Conservation (phyloP, 1,284 basidiomycete species). For the Ganoderma meredithae region DNA sequence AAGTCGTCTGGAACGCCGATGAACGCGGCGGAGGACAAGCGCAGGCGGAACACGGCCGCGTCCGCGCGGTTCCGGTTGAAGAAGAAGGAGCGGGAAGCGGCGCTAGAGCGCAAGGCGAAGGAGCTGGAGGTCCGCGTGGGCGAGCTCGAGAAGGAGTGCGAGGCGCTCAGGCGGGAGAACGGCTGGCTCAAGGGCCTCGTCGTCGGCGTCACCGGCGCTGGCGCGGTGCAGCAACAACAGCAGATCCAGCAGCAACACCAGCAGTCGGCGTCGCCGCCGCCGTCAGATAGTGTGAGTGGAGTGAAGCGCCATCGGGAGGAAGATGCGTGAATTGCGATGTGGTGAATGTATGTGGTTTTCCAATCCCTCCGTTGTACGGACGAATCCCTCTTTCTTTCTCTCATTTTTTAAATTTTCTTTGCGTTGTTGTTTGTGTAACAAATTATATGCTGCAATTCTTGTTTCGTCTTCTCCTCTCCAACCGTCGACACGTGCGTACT, state of each 20-base stretch:
- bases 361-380: neutral
- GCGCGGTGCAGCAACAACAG: slow-evolving; percentile 42
- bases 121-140: slow-evolving; percentile 87
- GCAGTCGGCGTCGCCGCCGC: slow-evolving; percentile 6
- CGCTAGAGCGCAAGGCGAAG: slow-evolving; percentile 88
- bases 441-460: slow-evolving; percentile 6
- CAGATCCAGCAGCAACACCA: slow-evolving; percentile 20
- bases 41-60: slow-evolving; percentile 94
- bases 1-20: slow-evolving; percentile 44
- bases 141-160: slow-evolving; percentile 91
- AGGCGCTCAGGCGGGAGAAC: slow-evolving; percentile 91
- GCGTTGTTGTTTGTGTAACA: slow-evolving; percentile 12
- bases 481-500: neutral
- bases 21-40: slow-evolving; percentile 85
- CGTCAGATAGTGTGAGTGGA: slow-evolving; percentile 14
- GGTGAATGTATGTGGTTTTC: neutral
- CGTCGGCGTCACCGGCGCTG: slow-evolving; percentile 83
- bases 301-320: slow-evolving; percentile 30
- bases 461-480: neutral
- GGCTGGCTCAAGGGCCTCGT: slow-evolving; percentile 95
- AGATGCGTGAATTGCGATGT: slow-evolving; percentile 15
- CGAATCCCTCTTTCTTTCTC: neutral
- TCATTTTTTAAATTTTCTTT: neutral
- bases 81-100: slow-evolving; percentile 98
- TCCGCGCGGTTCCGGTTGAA: slow-evolving; percentile 97